Conservation (phyloP, 208 protist species). For the Trypanosoma platydactyli region DNA sequence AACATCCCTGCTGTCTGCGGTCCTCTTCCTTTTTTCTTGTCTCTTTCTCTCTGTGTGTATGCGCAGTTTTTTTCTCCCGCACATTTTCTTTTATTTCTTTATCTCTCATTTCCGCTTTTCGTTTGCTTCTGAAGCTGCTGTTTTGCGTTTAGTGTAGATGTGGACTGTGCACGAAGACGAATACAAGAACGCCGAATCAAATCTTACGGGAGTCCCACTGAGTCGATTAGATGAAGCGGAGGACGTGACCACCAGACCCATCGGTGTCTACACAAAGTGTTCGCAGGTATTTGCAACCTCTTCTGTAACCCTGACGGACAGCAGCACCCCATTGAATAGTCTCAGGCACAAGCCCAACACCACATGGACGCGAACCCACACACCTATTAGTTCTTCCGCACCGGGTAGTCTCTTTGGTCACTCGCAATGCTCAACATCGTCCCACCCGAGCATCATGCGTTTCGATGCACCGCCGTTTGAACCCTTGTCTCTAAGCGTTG, state of each 20-base stretch:
- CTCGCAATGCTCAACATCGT: slow-evolving; percentile 18
- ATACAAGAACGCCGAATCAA: slow-evolving; percentile 54
- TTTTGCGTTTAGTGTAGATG: slow-evolving; percentile 56
- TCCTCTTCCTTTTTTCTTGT: too few relatives aligned
- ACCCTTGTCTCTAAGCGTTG: slow-evolving; percentile 18
- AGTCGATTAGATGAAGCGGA: slow-evolving; percentile 45
- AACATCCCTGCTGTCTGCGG: too few relatives aligned
- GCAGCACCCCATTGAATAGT: slow-evolving; percentile 39
- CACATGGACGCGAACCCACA: slow-evolving; percentile 35
- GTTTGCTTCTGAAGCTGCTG: slow-evolving; percentile 47
- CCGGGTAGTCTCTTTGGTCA: slow-evolving; percentile 22
- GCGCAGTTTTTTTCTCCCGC: neutral
- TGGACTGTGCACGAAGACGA: slow-evolving; percentile 90
- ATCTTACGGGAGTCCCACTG: slow-evolving; percentile 52
- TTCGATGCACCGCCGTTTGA: slow-evolving; percentile 32
- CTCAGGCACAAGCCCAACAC: slow-evolving; percentile 31
- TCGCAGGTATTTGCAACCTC: slow-evolving; percentile 71
- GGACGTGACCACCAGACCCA: slow-evolving; percentile 19
- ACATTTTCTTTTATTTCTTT: slow-evolving; percentile 10
- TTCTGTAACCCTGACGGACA: slow-evolving; percentile 42
- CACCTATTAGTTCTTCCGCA: slow-evolving; percentile 35
- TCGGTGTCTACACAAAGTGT: slow-evolving; percentile 76
- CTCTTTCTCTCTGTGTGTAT: neutral
- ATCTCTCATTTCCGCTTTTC: slow-evolving; percentile 10
- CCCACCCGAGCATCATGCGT: slow-evolving; percentile 23